Conservation (phyloP, 2,329 filamentous ascomycete species). For the Colletotrichum shisoi region DNA sequence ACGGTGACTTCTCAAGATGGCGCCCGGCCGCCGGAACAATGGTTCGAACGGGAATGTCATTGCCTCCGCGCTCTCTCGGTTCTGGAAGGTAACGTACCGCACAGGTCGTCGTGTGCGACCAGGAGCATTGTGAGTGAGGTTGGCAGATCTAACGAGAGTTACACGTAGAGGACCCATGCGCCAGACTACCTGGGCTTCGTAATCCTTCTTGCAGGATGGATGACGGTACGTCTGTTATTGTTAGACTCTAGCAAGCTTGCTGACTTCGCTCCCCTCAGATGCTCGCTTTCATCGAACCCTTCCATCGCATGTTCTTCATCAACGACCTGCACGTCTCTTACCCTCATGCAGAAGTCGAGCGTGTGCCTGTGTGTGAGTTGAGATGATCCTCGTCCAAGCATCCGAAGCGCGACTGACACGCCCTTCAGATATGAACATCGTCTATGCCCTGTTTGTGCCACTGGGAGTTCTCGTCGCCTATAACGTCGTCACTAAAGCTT, state of each 20-base stretch:
- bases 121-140: background rate
- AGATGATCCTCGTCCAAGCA: background rate
- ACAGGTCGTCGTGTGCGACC: slow-evolving; percentile 18
- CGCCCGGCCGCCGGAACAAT: slow-evolving; percentile 44
- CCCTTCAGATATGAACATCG: slow-evolving; percentile 71
- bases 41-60: slow-evolving; percentile 41
- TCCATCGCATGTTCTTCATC: slow-evolving; percentile 93
- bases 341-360: slow-evolving; percentile 83
- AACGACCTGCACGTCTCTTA: slow-evolving; percentile 85
- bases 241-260: slow-evolving; percentile 37
- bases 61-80: slow-evolving; percentile 50
- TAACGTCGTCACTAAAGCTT: slow-evolving; percentile 68
- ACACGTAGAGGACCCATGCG: slow-evolving; percentile 76
- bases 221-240: slow-evolving; percentile 58
- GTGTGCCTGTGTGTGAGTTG: slow-evolving; percentile 77
- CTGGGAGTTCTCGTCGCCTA: slow-evolving; percentile 71
- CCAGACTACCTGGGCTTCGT: slow-evolving; percentile 85
- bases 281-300: slow-evolving; percentile 77
- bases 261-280: slow-evolving; percentile 58
- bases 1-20: slow-evolving; percentile 57
- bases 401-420: background rate
- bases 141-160: slow-evolving; percentile 21
- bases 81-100: slow-evolving; percentile 55
- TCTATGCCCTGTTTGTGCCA: slow-evolving; percentile 80
- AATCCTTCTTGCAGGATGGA: slow-evolving; percentile 72